Base-by-base conservation (phyloP, 768 basidiomycete species). In the Mycena sanguinolenta region DNA sequence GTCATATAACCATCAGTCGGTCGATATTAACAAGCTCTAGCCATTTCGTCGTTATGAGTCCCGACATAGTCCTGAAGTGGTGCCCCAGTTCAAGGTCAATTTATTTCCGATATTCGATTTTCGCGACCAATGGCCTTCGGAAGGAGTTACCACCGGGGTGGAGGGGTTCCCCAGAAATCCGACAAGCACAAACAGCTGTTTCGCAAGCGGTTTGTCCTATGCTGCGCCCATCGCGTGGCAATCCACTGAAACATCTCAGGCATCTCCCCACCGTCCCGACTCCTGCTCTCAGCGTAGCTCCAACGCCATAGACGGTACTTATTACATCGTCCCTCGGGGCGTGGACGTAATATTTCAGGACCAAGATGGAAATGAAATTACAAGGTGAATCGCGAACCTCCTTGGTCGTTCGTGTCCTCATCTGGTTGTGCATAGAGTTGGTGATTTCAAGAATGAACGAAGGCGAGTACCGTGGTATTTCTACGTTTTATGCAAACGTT, bases 341-440 rank as follows among this genome's bases (percentile, higher is more conserved):
- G 81, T 88, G 69, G 86, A 89, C 67, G 88, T 92, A 7, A 85
- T 92, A 54, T 92, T 93, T 73, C 85, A 90, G 77, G 91, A 92
- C 74, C 87, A 89, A 72, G 78, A 84, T 23, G 91, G 91, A 25
- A 86, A 88, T 63, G 90, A 90, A 74, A 88, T 92, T 28, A 86
- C 87, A 3, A 87, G 91, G 91, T 89, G 79, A 63, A 75, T 44
- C 53, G 60, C 49, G 39, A 10, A 44, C 3, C 23, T 38, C n/a
- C 21, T 9, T 8, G 5, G 28, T 61, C n/a, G 8, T 54, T 4
- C 21, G 28, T 14, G 23, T 39, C n/a, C 42, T 44, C 32, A 67
- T 19, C 14, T 7, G 38, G 52, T 69, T 58, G 19, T 62, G 10
- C 32, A 34, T 34, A 90, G 89, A 74, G 86, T 90, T 23, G 89